Evolutionary conservation across 75 land plant species (phyloP).

Genomic region (Sequoiadendron giganteum): DNA sequence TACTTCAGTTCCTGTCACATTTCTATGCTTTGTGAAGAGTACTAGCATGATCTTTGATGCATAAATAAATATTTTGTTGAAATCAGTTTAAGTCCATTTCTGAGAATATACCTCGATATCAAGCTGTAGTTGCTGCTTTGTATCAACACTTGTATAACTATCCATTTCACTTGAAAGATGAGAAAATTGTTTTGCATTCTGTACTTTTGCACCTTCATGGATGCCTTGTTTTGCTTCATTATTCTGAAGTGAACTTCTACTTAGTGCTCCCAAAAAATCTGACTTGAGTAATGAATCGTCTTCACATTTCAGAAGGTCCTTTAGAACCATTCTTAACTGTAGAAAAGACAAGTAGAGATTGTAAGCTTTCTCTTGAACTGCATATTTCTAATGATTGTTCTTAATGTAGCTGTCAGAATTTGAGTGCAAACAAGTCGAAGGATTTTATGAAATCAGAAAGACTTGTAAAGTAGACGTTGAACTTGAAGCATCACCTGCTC

Average conservation of each 20-base stretch:
- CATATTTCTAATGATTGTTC: not conserved
- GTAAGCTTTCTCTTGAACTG: not conserved
- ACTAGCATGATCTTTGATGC: not conserved
- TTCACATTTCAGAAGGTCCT: conserved; percentile 40
- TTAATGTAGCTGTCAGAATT: not conserved
- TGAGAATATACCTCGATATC: conserved; percentile 3
- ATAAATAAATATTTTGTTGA: not conserved
- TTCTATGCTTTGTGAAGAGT: not conserved
- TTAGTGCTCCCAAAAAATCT: conserved; percentile 47
- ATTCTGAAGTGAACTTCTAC: conserved; percentile 16
- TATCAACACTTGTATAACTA: not conserved
- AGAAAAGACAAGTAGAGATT: not conserved
- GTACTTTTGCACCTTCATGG: not conserved
- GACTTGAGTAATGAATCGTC: conserved; percentile 22
- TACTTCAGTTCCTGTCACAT: conserved; percentile 51
- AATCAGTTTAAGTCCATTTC: not conserved
- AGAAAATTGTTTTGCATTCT: not conserved
- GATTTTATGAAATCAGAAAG: not conserved
- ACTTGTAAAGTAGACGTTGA: not conserved
- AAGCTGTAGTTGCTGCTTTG: conserved; percentile 10
- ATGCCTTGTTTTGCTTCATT: not conserved
- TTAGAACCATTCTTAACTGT: conserved; percentile 57
- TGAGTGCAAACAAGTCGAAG: not conserved
- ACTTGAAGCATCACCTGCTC: conserved; percentile 39
- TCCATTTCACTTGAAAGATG: not conserved